Evolutionary conservation across 805 yeast species (phyloP), one percentile per base, ranked within the genome.

Genomic region (Millerozyma acaciae): DNA sequence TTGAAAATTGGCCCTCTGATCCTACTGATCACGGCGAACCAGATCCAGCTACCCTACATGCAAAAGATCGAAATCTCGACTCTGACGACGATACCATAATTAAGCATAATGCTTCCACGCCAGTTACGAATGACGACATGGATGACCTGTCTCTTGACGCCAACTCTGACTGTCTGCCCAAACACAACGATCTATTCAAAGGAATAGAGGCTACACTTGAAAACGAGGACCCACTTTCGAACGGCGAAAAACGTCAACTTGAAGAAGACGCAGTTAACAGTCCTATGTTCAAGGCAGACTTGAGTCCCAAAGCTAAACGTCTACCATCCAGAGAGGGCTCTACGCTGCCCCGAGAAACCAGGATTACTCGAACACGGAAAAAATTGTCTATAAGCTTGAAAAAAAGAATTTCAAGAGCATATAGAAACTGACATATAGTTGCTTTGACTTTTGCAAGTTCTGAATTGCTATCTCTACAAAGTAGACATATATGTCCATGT

Each of bases 81-180:
- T 44, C 47, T 4, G 56, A 48, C 19, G 55, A 49, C 3, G 57
- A 47, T n/a, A 24, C 37, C 3, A 28, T 47, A 13, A 40, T 32
- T 20, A 27, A 34, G 14, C 48, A 46, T 30, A 40, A 48, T 28
- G 55, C 48, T 1, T 56, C 62, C 1, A 57, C 63, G 5, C 65
- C 65, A 3, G 41, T 55, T 8, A 36, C 40, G 15, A 51, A 47
- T n/a, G 50, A 44, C 14, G 50, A 40, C 9, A 45, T 33, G 6
- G 34, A 37, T 8, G 44, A 28, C 4, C 16, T 28, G 16, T 16
- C n/a, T 12, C 6, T 21, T 14, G 28, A 36, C 12, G 21, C 26
- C 10, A 16, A 28, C 8, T 16, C 21, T 10, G 24, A 17, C 6
- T 12, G 16, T 12, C 16, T 33, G 4, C 17, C 32, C 7, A 30